A percentile compares a stretch with the other conserved stretches of the same genome.
phyloP scores from a whole-genome alignment of 371 early-diverging fungal species.

The Batrachochytrium dendrobatidis region DNA sequence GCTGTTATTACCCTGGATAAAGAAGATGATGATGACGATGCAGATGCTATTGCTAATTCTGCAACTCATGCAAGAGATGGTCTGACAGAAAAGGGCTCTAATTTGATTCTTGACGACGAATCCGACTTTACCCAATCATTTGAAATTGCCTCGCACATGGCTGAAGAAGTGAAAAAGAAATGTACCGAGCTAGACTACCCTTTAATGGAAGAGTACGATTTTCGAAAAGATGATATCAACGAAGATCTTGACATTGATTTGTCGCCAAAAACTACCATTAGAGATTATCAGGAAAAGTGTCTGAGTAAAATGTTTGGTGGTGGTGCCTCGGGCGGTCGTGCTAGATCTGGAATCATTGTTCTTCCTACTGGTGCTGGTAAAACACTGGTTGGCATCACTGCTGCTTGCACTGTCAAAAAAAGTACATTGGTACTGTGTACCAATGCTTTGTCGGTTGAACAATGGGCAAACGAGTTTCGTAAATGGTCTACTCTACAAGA shows the following conservation, averaged over 20 bases:
- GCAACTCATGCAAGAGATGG: background rate
- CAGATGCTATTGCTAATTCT: slow-evolving; percentile 53
- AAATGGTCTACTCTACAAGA: slow-evolving; percentile 93
- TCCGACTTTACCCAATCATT: slow-evolving; percentile 54
- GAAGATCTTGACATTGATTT: slow-evolving; percentile 91
- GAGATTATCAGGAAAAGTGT: slow-evolving; percentile 98
- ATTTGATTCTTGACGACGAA: background rate
- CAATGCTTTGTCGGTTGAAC: slow-evolving; percentile 91
- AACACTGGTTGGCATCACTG: slow-evolving; percentile 99
- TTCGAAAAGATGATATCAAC: slow-evolving; percentile 83
- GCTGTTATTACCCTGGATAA: slow-evolving; percentile 30
- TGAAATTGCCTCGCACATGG: slow-evolving; percentile 72
- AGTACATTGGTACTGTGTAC: slow-evolving; percentile 96
- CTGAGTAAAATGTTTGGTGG: slow-evolving; percentile 99
- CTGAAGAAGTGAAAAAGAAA: slow-evolving; percentile 86
- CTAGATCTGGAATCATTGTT: slow-evolving; percentile 98
- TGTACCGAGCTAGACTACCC: slow-evolving; percentile 97
- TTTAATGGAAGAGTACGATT: slow-evolving; percentile 99
- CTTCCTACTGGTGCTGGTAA: slow-evolving; percentile 99
- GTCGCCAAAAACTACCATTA: slow-evolving; percentile 90
- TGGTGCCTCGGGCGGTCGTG: slow-evolving; percentile 59
- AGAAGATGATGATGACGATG: slow-evolving; percentile 34
- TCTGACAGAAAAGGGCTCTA: background rate
- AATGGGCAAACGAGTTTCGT: slow-evolving; percentile 97
- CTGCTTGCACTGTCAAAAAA: slow-evolving; percentile 98